Conservation (phyloP, 139 green algal species). For the Marvania coccoides region DNA sequence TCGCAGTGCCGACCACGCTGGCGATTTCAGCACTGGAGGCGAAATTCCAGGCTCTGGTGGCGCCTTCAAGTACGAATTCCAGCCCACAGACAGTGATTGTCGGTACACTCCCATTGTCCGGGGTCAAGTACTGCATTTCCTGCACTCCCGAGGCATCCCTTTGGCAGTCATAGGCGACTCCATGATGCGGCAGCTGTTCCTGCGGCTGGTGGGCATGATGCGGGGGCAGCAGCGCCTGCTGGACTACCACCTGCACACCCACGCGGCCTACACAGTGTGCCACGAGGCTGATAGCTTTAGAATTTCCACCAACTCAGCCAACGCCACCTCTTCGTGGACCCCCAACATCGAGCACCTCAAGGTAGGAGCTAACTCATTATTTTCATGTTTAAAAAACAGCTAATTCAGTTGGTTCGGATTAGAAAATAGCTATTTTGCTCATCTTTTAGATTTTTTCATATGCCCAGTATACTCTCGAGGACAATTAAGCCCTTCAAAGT, state of each 20-base stretch:
- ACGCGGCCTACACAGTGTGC: slow-evolving; percentile 9
- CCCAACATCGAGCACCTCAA: not conserved
- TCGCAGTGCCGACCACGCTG: not conserved
- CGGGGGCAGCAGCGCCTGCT: not conserved
- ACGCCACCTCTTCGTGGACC: not conserved
- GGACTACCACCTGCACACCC: slow-evolving; percentile 12
- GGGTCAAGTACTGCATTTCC: slow-evolving; percentile 9
- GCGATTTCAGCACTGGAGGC: not conserved
- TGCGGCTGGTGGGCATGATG: slow-evolving; percentile 17
- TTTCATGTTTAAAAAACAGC: too few species aligned
- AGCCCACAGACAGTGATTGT: slow-evolving; percentile 1
- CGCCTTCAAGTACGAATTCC: not conserved
- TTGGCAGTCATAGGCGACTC: slow-evolving; percentile 13
- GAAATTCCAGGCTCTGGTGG: not conserved
- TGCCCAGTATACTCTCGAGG: too few species aligned
- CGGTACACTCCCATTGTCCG: not conserved
- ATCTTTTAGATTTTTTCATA: too few species aligned
- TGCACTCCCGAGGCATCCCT: not conserved
- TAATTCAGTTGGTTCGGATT: too few species aligned
- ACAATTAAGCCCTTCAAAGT: too few species aligned
- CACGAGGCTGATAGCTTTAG: slow-evolving; percentile 12
- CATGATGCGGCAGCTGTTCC: slow-evolving; percentile 21
- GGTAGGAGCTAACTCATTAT: too few species aligned
- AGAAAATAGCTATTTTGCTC: too few species aligned
- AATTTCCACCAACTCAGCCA: not conserved